Percentiles rank a stretch among this genome's conserved stretches.
These are phyloP conservation scores for Silybum marianum DNA, from an alignment of 129 eudicot species.

Conservation along the genomic window DNA sequence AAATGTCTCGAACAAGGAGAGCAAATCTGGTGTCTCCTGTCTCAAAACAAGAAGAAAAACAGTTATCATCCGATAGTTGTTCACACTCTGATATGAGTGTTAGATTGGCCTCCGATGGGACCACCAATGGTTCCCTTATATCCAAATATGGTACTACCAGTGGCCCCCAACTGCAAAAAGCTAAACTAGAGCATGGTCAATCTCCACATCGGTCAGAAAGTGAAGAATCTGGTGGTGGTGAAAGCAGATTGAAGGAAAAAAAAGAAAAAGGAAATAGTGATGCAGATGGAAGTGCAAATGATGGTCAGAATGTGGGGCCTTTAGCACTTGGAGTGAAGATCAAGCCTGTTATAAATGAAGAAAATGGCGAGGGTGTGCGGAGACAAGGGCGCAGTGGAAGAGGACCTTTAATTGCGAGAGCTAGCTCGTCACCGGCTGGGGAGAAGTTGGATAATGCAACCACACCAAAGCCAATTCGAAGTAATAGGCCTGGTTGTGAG, in stretches of 20 bases:
- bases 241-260: conserved; percentile 55
- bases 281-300: conserved; percentile 31
- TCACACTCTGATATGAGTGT: conserved; percentile 66
- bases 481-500: conserved; percentile 63
- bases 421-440: conserved; percentile 54
- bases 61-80: conserved; percentile 65
- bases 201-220: conserved; percentile 82
- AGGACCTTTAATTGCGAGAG: conserved; percentile 70
- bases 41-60: conserved; percentile 67
- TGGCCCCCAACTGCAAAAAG: conserved; percentile 51
- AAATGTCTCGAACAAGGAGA: conserved; percentile 81
- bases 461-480: conserved; percentile 60
- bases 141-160: conserved; percentile 39
- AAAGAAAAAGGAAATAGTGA: conserved; percentile 39
- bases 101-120: conserved; percentile 45
- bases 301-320: conserved; percentile 50
- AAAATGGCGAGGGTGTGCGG: conserved; percentile 64
- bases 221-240: conserved; percentile 80
- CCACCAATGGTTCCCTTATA: conserved; percentile 40
- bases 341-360: conserved; percentile 55
- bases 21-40: conserved; percentile 82
- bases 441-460: conserved; percentile 57
- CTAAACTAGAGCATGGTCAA: conserved; percentile 57
- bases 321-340: conserved; percentile 53
- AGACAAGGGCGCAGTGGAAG: conserved; percentile 85